Base-by-base conservation (phyloP, 2,329 filamentous ascomycete species). In the Tolypocladium endophyticum region DNA sequence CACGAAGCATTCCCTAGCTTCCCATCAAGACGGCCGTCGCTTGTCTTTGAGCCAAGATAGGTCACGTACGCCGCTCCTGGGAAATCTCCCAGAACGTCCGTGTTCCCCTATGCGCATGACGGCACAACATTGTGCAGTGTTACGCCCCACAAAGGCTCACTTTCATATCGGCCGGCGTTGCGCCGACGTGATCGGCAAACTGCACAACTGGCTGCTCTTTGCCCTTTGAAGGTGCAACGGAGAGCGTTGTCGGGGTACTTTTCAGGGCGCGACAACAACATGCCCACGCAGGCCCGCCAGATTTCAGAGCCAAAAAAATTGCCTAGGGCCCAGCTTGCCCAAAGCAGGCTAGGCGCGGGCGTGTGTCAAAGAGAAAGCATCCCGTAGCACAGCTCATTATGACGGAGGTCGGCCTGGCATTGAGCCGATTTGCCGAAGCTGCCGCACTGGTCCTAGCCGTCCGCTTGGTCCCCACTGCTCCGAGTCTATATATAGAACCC, bases 101-200 rank as follows among this genome's bases (percentile, higher is more conserved):
- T 18, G 28, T 20, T 33, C 18, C 50, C 30, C 30, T 12, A 53
- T 53, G 30, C 50, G 18, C 50, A 35, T 53, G 50, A 35, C 50
- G 2, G 50, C 50, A 53, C 50, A 30, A 47, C 57, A 18, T 41
- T 30, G 57, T 39, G 47, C 38, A 36, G 57, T 58, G 57, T 43
- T 9, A 58, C 57, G 57, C 36, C 52, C 57, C 45, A 52, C 57
- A 53, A 12, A 28, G 56, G 36, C 50, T 45, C 57, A 30, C 38
- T 58, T 36, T 20, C 25, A 25, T 55, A 56, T 59, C 53, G 58
- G 30, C 60, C 58, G 56, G 56, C 54, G 28, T 57, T 60, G 56
- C 35, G 56, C 60, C 43, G 58, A 59, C 25, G 14, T 20, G 30
- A 58, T 59, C 58, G 33, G 38, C 28, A 55, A n/a, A 35, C 38